A percentile compares a stretch with the other conserved stretches of the same genome.
Evolutionary conservation across 768 basidiomycete genomes (phyloP).

Genomic region (Pleurotus ostreatus): DNA sequence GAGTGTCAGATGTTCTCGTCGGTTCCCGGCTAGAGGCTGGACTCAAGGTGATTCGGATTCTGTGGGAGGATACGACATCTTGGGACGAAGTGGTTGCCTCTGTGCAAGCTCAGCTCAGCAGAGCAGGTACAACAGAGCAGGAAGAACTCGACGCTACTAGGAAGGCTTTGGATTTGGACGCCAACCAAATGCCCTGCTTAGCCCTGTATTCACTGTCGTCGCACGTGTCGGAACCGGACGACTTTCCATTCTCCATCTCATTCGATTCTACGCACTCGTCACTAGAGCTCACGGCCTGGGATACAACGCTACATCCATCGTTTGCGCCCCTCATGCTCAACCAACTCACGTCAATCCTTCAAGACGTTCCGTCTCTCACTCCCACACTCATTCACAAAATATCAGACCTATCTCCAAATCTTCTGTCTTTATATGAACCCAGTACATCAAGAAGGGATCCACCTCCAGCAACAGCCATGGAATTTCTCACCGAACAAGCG

Average conservation of each 20-base stretch:
- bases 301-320: constrained; percentile 18
- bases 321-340: constrained; percentile 22
- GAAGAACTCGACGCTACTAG: constrained; percentile 13
- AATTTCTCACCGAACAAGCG: constrained; percentile 24
- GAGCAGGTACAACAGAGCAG: neutral
- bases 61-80: constrained; percentile 19
- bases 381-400: constrained; percentile 7
- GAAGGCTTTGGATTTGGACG: constrained; percentile 17
- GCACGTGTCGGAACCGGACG: neutral
- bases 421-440: constrained; percentile 23
- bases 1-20: constrained; percentile 23
- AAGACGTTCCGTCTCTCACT: constrained; percentile 13
- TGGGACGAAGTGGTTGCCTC: constrained; percentile 18
- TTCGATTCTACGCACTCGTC: constrained; percentile 11
- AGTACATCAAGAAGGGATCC: neutral
- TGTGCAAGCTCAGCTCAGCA: constrained; percentile 8
- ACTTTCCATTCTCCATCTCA: constrained; percentile 18
- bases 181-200: constrained; percentile 23
- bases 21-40: constrained; percentile 13
- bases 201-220: constrained; percentile 19
- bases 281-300: constrained; percentile 14
- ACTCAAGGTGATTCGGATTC: constrained; percentile 17
- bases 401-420: constrained; percentile 15
- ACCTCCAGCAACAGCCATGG: constrained; percentile 18
- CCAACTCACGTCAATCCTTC: constrained; percentile 19